phyloP scores from a whole-genome alignment of 768 basidiomycete species.

The Boletus rufocinnamomeus region DNA sequence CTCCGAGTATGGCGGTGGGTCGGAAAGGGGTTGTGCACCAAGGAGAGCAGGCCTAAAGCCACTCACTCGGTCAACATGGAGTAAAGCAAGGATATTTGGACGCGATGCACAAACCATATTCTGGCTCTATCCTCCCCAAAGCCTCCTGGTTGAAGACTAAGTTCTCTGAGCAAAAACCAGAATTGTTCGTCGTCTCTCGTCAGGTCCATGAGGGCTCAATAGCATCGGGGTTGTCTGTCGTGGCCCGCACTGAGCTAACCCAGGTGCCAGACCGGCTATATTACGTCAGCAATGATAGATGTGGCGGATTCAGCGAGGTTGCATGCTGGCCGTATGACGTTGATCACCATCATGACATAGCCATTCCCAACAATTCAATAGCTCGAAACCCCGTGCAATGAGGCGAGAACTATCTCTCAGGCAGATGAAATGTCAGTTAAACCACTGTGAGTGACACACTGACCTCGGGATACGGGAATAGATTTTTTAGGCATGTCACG shows the following conservation, averaged over 20 bases:
- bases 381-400: background rate
- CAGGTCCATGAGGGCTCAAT: constrained; percentile 23
- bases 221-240: constrained; percentile 9
- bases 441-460: background rate
- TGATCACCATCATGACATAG: background rate
- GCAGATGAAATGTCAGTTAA: background rate
- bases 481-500: background rate
- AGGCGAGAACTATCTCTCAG: background rate
- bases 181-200: constrained; percentile 33
- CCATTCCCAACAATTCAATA: too few species aligned
- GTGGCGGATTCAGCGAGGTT: background rate
- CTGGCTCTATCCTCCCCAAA: constrained; percentile 56
- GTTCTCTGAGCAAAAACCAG: constrained; percentile 49
- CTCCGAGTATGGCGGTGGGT: constrained; percentile 33
- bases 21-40: constrained; percentile 43
- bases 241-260: background rate
- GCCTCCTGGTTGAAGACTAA: constrained; percentile 60
- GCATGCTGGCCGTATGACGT: background rate
- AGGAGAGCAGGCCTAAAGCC: constrained; percentile 31
- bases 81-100: constrained; percentile 7
- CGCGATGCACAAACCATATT: constrained; percentile 51
- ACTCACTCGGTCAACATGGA: constrained; percentile 25
- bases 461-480: background rate
- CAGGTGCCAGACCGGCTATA: background rate
- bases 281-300: constrained; percentile 26